A percentile compares a stretch with the other conserved stretches of the same genome.
phyloP scores from a whole-genome alignment of 441 rosid species.

The Arabidopsis lyrata region DNA sequence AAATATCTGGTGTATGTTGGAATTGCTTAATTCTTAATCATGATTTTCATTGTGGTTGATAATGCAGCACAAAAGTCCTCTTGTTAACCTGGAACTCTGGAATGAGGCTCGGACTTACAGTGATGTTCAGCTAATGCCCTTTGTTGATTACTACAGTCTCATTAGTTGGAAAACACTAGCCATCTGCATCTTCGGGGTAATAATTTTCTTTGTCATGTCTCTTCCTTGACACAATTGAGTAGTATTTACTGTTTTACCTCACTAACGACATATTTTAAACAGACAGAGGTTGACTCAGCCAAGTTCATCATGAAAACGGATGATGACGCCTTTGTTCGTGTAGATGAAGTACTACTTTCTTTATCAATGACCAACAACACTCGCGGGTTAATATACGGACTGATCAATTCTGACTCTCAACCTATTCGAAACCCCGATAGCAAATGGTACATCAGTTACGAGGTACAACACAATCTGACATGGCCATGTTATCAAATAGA shows the following conservation, averaged over 20 bases:
- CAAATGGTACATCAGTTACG: conserved; percentile 92
- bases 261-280: conserved; percentile 48
- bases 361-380: conserved; percentile 63
- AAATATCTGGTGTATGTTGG: not conserved
- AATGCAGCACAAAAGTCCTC: conserved; percentile 92
- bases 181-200: conserved; percentile 97
- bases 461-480: conserved; percentile 60
- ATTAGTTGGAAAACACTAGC: conserved; percentile 98
- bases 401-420: conserved; percentile 79
- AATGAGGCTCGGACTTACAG: conserved; percentile 83
- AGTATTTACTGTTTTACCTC: conserved; percentile 23
- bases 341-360: conserved; percentile 83
- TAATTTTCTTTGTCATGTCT: conserved; percentile 29
- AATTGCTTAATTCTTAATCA: not conserved
- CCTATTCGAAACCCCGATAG: conserved; percentile 88
- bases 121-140: conserved; percentile 95
- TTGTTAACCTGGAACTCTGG: conserved; percentile 94
- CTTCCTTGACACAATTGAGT: conserved; percentile 25
- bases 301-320: conserved; percentile 97
- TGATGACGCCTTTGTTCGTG: conserved; percentile 96
- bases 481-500: not conserved
- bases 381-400: conserved; percentile 84
- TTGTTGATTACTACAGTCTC: conserved; percentile 95
- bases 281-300: conserved; percentile 83
- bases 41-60: conserved; percentile 24